Evolutionary conservation across 2,329 filamentous ascomycete genomes (phyloP).

Genomic region (Exophiala phaeomuriformis): DNA sequence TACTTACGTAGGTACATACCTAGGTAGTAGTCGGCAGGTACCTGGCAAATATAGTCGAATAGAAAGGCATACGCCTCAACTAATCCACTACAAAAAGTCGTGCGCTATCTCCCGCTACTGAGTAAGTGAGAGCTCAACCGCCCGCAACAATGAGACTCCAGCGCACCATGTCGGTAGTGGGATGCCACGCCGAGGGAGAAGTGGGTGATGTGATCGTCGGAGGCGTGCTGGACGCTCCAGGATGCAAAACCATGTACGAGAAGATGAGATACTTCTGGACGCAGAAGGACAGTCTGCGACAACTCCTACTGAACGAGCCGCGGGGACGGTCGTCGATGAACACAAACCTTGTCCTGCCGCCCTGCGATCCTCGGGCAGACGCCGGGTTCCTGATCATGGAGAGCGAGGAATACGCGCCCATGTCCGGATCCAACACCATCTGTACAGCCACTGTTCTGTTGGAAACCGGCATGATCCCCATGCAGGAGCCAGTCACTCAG

Average conservation of each 20-base stretch:
- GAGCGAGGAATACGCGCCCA: slow-evolving; percentile 41
- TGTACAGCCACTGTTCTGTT: slow-evolving; percentile 41
- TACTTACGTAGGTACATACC: too few species aligned
- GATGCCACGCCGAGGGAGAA: slow-evolving; percentile 30
- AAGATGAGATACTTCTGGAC: slow-evolving; percentile 41
- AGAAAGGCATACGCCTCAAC: too few species aligned
- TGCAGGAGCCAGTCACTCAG: slow-evolving; percentile 40
- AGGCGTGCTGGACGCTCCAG: slow-evolving; percentile 39
- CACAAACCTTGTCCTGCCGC: slow-evolving; percentile 38
- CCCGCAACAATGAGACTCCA: slow-evolving; percentile 3
- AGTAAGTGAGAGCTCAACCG: too few species aligned
- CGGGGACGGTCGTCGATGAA: slow-evolving; percentile 39
- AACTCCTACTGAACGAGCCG: slow-evolving; percentile 43
- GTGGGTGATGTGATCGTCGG: slow-evolving; percentile 46
- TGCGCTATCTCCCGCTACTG: too few species aligned
- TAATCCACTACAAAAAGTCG: too few species aligned
- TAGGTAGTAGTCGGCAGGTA: too few species aligned
- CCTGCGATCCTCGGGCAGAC: slow-evolving; percentile 41
- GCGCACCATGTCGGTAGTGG: slow-evolving; percentile 13
- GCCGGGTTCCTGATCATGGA: slow-evolving; percentile 44
- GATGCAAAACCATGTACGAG: slow-evolving; percentile 41
- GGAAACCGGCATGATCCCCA: slow-evolving; percentile 43
- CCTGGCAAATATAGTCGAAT: too few species aligned
- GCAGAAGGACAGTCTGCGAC: slow-evolving; percentile 37
- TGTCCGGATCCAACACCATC: slow-evolving; percentile 44